A percentile compares a stretch with the other conserved stretches of the same genome.
These are phyloP conservation scores for Pythium sukuiense DNA, from an alignment of 352 stramenopile genomes.

Conservation along the genomic window DNA sequence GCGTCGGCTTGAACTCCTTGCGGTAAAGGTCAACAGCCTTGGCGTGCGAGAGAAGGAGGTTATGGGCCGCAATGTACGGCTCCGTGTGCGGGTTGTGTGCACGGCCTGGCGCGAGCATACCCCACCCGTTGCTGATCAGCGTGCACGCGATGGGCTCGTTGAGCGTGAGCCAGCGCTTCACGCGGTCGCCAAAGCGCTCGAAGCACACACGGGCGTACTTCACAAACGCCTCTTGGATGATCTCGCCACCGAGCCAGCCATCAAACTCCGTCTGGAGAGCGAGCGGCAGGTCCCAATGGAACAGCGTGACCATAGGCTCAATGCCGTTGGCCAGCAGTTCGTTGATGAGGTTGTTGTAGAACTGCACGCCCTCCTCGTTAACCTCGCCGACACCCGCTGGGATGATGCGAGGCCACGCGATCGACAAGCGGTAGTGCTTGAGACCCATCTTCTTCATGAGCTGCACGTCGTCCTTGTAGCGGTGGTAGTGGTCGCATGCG, in stretches of 20 bases:
- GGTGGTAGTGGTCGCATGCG: conserved; percentile 92
- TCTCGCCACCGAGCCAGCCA: conserved; percentile 47
- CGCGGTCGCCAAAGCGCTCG: conserved; percentile 88
- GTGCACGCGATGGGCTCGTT: conserved; percentile 90
- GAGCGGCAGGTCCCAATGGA: conserved; percentile 95
- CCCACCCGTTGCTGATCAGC: conserved; percentile 45
- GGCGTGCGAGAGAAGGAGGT: conserved; percentile 89
- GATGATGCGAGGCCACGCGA: conserved; percentile 93
- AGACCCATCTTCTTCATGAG: conserved; percentile 89
- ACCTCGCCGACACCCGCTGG: conserved; percentile 33
- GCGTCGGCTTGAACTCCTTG: conserved; percentile 29
- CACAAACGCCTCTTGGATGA: conserved; percentile 69
- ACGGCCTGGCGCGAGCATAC: conserved; percentile 69
- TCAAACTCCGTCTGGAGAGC: conserved; percentile 58
- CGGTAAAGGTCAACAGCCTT: conserved; percentile 79
- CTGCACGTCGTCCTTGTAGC: conserved; percentile 87
- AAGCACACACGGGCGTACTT: conserved; percentile 85
- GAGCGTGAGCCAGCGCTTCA: conserved; percentile 93
- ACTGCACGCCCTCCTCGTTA: conserved; percentile 83
- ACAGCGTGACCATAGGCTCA: conserved; percentile 90
- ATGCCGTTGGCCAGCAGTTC: conserved; percentile 73
- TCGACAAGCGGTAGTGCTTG: conserved; percentile 91
- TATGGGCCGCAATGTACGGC: conserved; percentile 62
- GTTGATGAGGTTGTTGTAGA: conserved; percentile 93
- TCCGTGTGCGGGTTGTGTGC: conserved; percentile 33